phyloP scores from a whole-genome alignment of 805 yeast genomes.

The Candida quercuum region DNA sequence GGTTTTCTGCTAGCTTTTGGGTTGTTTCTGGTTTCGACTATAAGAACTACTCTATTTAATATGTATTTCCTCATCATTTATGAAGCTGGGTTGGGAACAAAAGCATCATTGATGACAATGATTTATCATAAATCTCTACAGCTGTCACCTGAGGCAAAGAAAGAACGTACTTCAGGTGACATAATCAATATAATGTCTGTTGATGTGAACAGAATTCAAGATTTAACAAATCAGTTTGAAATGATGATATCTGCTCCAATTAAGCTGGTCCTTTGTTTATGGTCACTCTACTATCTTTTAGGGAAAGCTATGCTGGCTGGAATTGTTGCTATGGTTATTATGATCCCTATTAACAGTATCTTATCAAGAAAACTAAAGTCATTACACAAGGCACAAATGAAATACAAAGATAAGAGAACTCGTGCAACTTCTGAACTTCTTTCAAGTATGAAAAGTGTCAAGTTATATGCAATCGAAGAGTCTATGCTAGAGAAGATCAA shows the following conservation, averaged over 20 bases:
- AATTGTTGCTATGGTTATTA: constrained; percentile 41
- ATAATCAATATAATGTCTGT: constrained; percentile 75
- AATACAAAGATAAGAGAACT: constrained; percentile 54
- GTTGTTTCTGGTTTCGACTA: constrained; percentile 57
- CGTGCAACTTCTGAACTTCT: constrained; percentile 55
- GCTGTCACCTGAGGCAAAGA: constrained; percentile 62
- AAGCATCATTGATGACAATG: constrained; percentile 60
- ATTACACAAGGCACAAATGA: constrained; percentile 53
- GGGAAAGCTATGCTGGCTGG: constrained; percentile 61
- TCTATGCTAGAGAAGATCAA: constrained; percentile 52
- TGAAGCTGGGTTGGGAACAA: constrained; percentile 59
- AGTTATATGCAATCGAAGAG: constrained; percentile 65
- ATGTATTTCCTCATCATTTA: constrained; percentile 57
- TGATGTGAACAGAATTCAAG: constrained; percentile 64
- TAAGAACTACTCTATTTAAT: constrained; percentile 59
- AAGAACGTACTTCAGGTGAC: constrained; percentile 64
- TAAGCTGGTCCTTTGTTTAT: constrained; percentile 45
- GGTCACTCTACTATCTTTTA: constrained; percentile 48
- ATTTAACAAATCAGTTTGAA: constrained; percentile 48
- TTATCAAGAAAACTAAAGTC: constrained; percentile 40
- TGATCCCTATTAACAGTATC: constrained; percentile 53
- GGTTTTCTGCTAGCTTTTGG: constrained; percentile 60
- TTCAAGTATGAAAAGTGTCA: constrained; percentile 56
- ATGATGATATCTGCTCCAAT: constrained; percentile 55
- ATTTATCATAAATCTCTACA: constrained; percentile 65